Percentiles rank a stretch among this genome's conserved stretches.
phyloP scores from a whole-genome alignment of 129 eudicot genomes.

The Saussurea involucrata region DNA sequence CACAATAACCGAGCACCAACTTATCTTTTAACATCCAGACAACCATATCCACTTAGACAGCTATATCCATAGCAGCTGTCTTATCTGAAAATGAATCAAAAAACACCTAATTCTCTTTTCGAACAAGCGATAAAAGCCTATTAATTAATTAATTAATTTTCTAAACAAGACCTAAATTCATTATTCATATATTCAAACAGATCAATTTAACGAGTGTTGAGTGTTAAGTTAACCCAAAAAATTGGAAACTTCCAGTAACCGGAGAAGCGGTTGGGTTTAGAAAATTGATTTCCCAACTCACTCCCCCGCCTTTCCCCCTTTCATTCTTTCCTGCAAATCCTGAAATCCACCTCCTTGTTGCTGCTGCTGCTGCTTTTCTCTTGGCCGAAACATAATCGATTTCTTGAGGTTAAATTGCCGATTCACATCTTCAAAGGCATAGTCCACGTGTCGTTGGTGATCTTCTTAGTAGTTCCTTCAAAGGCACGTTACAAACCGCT shows the following conservation, averaged over 20 bases:
- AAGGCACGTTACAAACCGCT: constrained; percentile 86
- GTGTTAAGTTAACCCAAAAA: no score
- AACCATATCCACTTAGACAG: no score
- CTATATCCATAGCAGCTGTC: no score
- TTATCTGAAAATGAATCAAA: no score
- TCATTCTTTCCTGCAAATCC: background rate
- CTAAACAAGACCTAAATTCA: no score
- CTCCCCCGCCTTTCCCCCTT: background rate
- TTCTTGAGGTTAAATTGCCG: background rate
- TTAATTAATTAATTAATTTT: no score
- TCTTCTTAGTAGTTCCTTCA: constrained; percentile 70
- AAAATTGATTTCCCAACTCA: background rate
- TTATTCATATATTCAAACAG: no score
- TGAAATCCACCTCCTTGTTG: background rate
- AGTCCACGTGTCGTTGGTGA: constrained; percentile 75
- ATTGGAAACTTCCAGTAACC: background rate
- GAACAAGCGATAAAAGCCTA: no score
- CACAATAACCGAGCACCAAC: no score
- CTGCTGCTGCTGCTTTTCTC: background rate
- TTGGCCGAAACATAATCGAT: background rate
- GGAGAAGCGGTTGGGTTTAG: background rate
- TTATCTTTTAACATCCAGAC: no score
- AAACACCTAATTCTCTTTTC: no score
- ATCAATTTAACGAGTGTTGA: no score
- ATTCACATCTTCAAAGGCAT: background rate